phyloP scores from a whole-genome alignment of 2,329 filamentous ascomycete genomes.

The Epichloe uncinata region DNA sequence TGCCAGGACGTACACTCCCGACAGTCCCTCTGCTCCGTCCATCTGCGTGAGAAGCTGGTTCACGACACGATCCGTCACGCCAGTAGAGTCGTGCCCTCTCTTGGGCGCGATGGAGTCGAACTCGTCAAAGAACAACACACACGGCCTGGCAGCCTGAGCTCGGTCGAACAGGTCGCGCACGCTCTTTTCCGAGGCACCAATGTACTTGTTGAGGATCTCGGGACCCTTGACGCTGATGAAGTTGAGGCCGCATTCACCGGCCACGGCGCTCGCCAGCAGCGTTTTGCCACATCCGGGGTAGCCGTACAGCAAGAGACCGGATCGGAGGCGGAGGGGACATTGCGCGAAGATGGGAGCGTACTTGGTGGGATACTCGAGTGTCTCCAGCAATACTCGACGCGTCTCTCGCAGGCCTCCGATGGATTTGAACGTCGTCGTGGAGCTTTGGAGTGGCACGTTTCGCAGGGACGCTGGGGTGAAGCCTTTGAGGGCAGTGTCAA shows the following conservation, averaged over 20 bases:
- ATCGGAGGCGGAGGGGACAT: constrained; percentile 87
- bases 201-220: constrained; percentile 98
- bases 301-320: constrained; percentile 83
- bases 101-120: constrained; percentile 98
- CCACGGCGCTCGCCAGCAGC: constrained; percentile 87
- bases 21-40: constrained; percentile 93
- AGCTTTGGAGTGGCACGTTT: constrained; percentile 87
- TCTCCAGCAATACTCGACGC: constrained; percentile 83
- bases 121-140: constrained; percentile 95
- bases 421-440: constrained; percentile 79
- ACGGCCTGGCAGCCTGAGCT: constrained; percentile 79
- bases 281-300: constrained; percentile 97
- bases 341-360: constrained; percentile 97
- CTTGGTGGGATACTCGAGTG: constrained; percentile 90
- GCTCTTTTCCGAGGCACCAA: constrained; percentile 96
- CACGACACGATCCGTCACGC: constrained; percentile 96
- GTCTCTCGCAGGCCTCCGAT: constrained; percentile 84
- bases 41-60: constrained; percentile 98
- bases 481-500: constrained; percentile 70
- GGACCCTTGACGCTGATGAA: constrained; percentile 98
- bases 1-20: constrained; percentile 89
- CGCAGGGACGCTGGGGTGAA: constrained; percentile 92
- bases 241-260: constrained; percentile 92
- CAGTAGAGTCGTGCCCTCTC: constrained; percentile 89
- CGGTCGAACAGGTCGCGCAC: constrained; percentile 92